A percentile compares a stretch with the other conserved stretches of the same genome.
Conservation (phyloP, 2,329 filamentous ascomycete species). For the Apiospora saccharicola region DNA sequence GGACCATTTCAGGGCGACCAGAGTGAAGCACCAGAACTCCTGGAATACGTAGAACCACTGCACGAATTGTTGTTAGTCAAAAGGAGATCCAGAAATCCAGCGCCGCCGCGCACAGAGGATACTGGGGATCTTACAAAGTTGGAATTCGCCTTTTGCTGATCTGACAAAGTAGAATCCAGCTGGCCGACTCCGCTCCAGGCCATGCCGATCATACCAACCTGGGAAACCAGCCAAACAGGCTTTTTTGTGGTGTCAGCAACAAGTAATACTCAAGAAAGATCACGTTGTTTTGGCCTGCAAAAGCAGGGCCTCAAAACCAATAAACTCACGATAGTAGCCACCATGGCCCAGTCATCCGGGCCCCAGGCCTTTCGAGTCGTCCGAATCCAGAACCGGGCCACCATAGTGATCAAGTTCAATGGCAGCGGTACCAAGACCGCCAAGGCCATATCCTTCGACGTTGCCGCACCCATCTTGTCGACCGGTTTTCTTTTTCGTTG, state of each 20-base stretch:
- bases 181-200: background rate
- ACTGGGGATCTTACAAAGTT: constrained; percentile 4
- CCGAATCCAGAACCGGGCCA: constrained; percentile 8
- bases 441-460: constrained; percentile 4
- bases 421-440: constrained; percentile 13
- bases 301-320: background rate
- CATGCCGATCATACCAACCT: constrained; percentile 4
- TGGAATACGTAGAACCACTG: constrained; percentile 16
- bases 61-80: background rate
- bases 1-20: background rate
- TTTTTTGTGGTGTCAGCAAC: background rate
- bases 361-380: background rate
- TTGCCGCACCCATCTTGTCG: constrained; percentile 1
- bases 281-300: background rate
- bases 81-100: background rate
- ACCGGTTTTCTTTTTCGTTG: background rate
- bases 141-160: background rate
- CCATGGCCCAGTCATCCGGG: constrained; percentile 11
- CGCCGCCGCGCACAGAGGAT: background rate
- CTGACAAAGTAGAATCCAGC: background rate
- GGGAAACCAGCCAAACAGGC: constrained; percentile 8
- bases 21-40: constrained; percentile 19
- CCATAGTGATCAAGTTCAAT: background rate
- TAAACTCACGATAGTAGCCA: constrained; percentile 7
- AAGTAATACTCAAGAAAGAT: background rate